Base-by-base conservation (phyloP, 805 yeast genomes). In the Barnettozyma siamensis region DNA sequence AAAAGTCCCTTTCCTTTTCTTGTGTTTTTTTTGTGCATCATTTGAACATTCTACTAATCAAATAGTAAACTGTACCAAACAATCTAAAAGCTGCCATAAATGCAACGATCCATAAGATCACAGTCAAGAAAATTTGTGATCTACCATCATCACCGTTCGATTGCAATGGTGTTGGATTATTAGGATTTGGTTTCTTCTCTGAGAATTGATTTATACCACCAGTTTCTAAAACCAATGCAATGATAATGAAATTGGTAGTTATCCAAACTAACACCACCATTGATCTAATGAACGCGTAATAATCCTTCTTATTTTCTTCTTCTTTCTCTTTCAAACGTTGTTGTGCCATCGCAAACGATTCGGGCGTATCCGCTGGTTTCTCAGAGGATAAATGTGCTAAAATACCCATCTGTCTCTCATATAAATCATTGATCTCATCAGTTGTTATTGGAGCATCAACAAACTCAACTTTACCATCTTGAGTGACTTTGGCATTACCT, bases 61-160 rank as follows among this genome's bases (percentile, higher is more conserved):
- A 63, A 57, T 79, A 91, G 31, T 74, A 56, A 2, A 73, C 59
- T 50, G 94, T 78, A 1, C 97, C 96, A 21, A 82, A 38, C 50
- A 91, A 83, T 47, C 97, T 70, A 60, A 87, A 81, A 7, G 81
- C 72, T 0, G 98, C 96, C 71, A 88, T 75, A 21, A 81, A 85
- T 4, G 96, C 96, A 33, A 91, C 98, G 29, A 89, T 66, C 96
- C 98, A 91, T 50, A 91, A 68, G 35, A 91, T 82, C 24, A 91
- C 87, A 5, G 93, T 76, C 60, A 91, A 73, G 59, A 88, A 91
- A 7, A 80, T 65, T 31, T 77, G 72, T 1, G 87, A 71, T 60
- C 82, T 72, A 3, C 33, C 27, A 28, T 35, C 28, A 15, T 38
- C 41, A 29, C 32, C 20, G 9, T 6, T 21, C 9, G 24, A 6